phyloP scores from a whole-genome alignment of 805 yeast species.

The Clavispora fructus region DNA sequence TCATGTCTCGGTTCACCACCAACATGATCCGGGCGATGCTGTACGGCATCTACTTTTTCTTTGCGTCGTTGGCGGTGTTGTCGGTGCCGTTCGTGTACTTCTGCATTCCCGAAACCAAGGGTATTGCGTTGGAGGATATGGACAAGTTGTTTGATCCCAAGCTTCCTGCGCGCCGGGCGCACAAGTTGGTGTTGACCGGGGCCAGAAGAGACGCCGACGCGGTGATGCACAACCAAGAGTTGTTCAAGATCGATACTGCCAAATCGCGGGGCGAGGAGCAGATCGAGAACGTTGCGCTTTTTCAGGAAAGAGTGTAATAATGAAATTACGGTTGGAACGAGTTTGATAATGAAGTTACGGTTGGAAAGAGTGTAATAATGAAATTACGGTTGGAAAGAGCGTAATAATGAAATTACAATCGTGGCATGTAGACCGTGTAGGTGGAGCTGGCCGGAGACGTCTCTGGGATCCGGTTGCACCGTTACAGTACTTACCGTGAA shows the following conservation, averaged over 20 bases:
- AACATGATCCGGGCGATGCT: conserved; percentile 31
- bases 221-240: conserved; percentile 9
- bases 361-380: no score
- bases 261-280: conserved; percentile 16
- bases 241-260: conserved; percentile 19
- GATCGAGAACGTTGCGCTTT: conserved; percentile 11
- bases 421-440: no score
- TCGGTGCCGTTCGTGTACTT: conserved; percentile 35
- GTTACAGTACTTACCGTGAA: no score
- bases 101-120: conserved; percentile 35
- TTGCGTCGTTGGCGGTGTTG: conserved; percentile 28
- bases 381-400: no score
- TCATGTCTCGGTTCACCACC: conserved; percentile 31
- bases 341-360: no score
- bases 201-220: conserved; percentile 14
- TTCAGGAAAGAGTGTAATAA: background rate
- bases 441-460: no score
- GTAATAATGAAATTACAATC: no score
- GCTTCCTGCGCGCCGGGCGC: conserved; percentile 20
- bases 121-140: conserved; percentile 31
- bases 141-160: conserved; percentile 21
- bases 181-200: conserved; percentile 14
- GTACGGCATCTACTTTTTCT: conserved; percentile 34
- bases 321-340: background rate
- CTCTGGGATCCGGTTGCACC: no score